Percentiles rank a stretch among this genome's conserved stretches.
phyloP scores from a whole-genome alignment of 1,284 basidiomycete genomes.

The Fomitopsis pinicola region DNA sequence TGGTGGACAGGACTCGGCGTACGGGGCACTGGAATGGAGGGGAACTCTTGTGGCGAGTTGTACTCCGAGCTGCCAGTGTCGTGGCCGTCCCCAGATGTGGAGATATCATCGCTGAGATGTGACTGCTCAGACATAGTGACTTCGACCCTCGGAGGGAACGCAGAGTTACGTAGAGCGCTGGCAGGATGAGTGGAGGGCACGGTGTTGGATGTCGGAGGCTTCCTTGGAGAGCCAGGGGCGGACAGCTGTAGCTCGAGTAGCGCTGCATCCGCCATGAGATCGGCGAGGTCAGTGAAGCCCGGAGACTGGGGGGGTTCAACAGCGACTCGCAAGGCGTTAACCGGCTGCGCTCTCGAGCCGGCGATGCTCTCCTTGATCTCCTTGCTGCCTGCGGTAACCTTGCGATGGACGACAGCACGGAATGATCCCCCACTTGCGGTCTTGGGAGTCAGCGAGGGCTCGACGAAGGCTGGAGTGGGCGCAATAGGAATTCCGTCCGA shows the following conservation, averaged over 20 bases:
- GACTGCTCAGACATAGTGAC: background rate
- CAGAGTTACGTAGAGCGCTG: background rate
- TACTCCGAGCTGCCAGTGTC: background rate
- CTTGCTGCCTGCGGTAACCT: conserved; percentile 15
- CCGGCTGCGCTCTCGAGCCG: conserved; percentile 1
- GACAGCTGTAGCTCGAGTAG: conserved; percentile 25
- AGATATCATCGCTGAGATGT: conserved; percentile 13
- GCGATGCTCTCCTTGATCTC: background rate
- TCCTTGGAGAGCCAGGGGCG: conserved; percentile 15
- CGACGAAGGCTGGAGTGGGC: conserved; percentile 8
- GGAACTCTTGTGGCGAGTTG: conserved; percentile 7
- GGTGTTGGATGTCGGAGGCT: background rate
- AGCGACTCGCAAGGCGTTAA: background rate
- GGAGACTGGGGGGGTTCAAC: conserved; percentile 12
- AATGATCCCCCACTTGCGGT: conserved; percentile 18
- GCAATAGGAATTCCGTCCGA: conserved; percentile 1
- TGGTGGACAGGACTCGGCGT: conserved; percentile 1
- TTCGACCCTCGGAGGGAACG: background rate
- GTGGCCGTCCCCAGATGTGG: conserved; percentile 14
- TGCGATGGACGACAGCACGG: conserved; percentile 28
- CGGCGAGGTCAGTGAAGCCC: conserved; percentile 24
- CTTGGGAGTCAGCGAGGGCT: conserved; percentile 18
- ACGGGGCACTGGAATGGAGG: conserved; percentile 1
- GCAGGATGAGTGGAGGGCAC: background rate
- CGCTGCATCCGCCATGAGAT: conserved; percentile 24